Percentiles rank a stretch among this genome's conserved stretches.
phyloP scores from a whole-genome alignment of 805 yeast species.

The Citeromyces matritensis region DNA sequence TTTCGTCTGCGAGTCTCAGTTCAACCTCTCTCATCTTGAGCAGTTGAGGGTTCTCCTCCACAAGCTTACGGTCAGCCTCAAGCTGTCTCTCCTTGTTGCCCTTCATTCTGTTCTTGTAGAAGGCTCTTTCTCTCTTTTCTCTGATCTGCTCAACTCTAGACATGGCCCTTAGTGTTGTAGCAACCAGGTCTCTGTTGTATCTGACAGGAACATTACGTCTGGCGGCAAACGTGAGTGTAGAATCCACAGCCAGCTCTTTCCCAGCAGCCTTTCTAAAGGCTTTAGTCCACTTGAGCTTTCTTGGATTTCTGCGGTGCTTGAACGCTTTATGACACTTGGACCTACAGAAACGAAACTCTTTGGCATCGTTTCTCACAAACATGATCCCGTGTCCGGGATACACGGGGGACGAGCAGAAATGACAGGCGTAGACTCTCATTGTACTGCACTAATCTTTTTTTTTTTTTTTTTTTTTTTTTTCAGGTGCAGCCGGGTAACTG shows the following conservation, averaged over 20 bases:
- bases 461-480: neutral
- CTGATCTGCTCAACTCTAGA: constrained; percentile 91
- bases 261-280: constrained; percentile 99
- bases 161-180: constrained; percentile 92
- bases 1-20: constrained; percentile 61
- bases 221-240: constrained; percentile 90
- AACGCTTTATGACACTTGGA: constrained; percentile 96
- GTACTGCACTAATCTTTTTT: neutral
- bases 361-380: constrained; percentile 97
- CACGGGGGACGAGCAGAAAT: constrained; percentile 94
- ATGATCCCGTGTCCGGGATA: constrained; percentile 92
- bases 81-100: constrained; percentile 85
- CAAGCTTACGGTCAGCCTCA: constrained; percentile 76
- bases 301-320: constrained; percentile 96
- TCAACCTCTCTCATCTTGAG: constrained; percentile 91
- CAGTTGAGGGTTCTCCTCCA: constrained; percentile 78
- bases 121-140: constrained; percentile 91
- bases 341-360: constrained; percentile 93
- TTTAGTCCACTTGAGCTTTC: constrained; percentile 96
- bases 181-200: constrained; percentile 91
- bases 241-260: constrained; percentile 94
- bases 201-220: constrained; percentile 97
- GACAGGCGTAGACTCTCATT: constrained; percentile 86
- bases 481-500: neutral
- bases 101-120: constrained; percentile 98